phyloP scores from a whole-genome alignment of 208 protist genomes.

The Crithidia mellificae region DNA sequence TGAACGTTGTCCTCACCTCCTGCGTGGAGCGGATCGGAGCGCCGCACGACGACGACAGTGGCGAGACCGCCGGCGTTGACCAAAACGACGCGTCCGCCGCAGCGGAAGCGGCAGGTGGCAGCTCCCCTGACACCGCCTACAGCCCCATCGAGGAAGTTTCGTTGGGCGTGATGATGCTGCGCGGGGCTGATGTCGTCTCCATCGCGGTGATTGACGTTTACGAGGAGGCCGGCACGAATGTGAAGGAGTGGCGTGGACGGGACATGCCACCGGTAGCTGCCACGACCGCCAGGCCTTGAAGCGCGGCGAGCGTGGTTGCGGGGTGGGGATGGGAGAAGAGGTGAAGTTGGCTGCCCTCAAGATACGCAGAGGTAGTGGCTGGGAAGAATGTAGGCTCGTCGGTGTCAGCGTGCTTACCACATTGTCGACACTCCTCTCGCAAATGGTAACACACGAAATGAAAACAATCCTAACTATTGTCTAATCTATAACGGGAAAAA shows the following conservation, averaged over 20 bases:
- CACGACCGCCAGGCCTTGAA: slow-evolving; percentile 1
- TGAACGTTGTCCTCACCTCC: slow-evolving; percentile 77
- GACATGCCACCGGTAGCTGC: slow-evolving; percentile 59
- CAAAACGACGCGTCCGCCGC: slow-evolving; percentile 13
- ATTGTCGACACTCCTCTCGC: no score
- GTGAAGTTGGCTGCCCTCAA: not conserved
- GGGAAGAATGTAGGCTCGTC: no score
- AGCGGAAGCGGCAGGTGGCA: not conserved
- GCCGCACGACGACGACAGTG: slow-evolving; percentile 42
- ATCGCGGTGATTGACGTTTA: slow-evolving; percentile 71
- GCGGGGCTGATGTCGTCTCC: slow-evolving; percentile 72
- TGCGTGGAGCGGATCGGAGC: slow-evolving; percentile 66
- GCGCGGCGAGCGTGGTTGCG: not conserved
- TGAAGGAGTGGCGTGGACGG: slow-evolving; percentile 41
- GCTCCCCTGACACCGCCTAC: not conserved
- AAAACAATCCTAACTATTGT: no score
- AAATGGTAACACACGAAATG: no score
- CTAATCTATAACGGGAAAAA: no score
- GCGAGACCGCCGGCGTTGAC: slow-evolving; percentile 23
- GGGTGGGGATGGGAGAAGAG: not conserved
- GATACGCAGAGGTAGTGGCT: no score
- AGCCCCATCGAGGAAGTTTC: slow-evolving; percentile 49
- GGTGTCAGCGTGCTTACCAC: no score
- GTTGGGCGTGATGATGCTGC: slow-evolving; percentile 74
- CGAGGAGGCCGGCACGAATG: slow-evolving; percentile 69